These are phyloP conservation scores for Cubamyces sp. DNA, from an alignment of 768 basidiomycete species.

Conservation along the genomic window DNA sequence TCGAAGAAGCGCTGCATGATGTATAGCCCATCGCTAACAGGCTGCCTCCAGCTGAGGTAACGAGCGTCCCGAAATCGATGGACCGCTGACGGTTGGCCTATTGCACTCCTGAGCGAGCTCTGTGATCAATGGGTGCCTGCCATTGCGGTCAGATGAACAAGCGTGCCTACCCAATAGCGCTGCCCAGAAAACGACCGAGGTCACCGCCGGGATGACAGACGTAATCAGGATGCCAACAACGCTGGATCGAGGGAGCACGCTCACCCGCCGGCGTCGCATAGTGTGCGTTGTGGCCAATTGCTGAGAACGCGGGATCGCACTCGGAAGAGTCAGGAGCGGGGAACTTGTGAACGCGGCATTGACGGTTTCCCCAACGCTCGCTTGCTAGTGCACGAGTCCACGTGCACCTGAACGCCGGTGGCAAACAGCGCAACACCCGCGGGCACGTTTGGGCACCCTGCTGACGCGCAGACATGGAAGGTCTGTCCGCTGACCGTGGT, in stretches of 20 bases:
- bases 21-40: background rate
- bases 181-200: background rate
- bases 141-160: constrained; percentile 9
- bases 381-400: background rate
- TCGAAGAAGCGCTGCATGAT: background rate
- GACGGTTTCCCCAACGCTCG: background rate
- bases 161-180: background rate
- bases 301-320: background rate
- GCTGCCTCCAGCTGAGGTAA: background rate
- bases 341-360: background rate
- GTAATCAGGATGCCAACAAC: constrained; percentile 10
- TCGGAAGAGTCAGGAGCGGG: background rate
- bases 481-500: constrained; percentile 19
- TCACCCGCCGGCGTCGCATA: background rate
- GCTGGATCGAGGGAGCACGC: background rate
- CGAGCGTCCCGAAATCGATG: constrained; percentile 11
- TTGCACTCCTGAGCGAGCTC: background rate
- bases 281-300: background rate
- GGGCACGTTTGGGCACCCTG: background rate
- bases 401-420: constrained; percentile 7
- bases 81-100: constrained; percentile 3
- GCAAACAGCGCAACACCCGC: constrained; percentile 5
- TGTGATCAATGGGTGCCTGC: constrained; percentile 6
- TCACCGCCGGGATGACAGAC: background rate
- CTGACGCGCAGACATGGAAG: background rate